Base-by-base conservation (phyloP, 1,284 basidiomycete genomes). In the Tilletia setariae region DNA sequence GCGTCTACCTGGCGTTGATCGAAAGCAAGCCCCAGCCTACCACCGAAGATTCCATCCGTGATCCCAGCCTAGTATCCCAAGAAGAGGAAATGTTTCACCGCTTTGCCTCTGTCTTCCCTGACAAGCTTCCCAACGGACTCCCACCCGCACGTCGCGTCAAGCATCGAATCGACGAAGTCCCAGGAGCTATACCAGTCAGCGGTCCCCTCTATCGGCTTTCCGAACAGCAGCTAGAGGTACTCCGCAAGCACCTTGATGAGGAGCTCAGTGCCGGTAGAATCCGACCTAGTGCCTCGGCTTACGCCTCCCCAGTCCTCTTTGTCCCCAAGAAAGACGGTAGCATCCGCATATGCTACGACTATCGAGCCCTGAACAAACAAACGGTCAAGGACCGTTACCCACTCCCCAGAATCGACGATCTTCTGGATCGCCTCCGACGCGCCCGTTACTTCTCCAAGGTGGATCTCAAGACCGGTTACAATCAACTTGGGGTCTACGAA, bases 321-420 rank as follows among this genome's bases (percentile, higher is more conserved):
- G 82, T 86, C 42, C 81, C 82, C 63, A 86, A 87, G 74, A 87
- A 86, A 73, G 84, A 85, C 70, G 83, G 85, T 4, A 66, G 70
- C 0, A 72, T 84, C 0, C 73, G 83, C 0, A 79, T 85, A 0
- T 85, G 84, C 65, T 80, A 86, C 0, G 84, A 87, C 69, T 87
- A 85, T 72, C 74, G 83, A 0, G 78, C 80, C 25, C 78, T 87
- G 25, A 87, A 87, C 69, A 47, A 67, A 0, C 68, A 68, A 80
- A 86, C 83, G 0, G 70, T 81, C 1, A 85, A 85, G 70, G 83
- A 85, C 21, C 68, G 69, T 0, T 82, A 83, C 64, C 84, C 83
- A 0, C 64, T 85, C 0, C 85, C 84, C 0, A 75, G 78, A 0
- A 80, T 86, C 1, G 73, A 82, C 28, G 83, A 86, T 46, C 83